phyloP scores from a whole-genome alignment of 2,329 filamentous ascomycete genomes.

The Monosporascus cannonballus region DNA sequence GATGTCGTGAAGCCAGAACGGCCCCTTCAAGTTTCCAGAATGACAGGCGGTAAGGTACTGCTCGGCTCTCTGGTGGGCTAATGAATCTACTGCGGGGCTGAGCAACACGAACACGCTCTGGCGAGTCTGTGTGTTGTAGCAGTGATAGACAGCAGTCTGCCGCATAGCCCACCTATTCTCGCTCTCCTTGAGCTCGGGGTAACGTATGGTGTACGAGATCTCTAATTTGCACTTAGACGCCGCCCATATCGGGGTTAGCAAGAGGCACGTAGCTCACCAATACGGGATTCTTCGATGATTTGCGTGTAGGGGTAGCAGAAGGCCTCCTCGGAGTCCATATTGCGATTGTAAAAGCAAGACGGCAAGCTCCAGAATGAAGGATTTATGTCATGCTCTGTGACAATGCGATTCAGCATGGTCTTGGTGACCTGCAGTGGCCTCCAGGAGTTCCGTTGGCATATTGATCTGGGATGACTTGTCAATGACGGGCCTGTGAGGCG shows the following conservation, averaged over 20 bases:
- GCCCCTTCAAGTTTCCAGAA: not conserved
- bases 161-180: conserved; percentile 20
- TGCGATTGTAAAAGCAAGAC: conserved; percentile 22
- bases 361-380: conserved; percentile 18
- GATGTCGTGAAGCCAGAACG: conserved; percentile 16
- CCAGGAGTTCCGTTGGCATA: conserved; percentile 25
- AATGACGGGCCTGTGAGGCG: not conserved
- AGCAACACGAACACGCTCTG: conserved; percentile 18
- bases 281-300: conserved; percentile 8
- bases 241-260: no score
- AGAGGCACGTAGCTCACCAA: conserved; percentile 9
- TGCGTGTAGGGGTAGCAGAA: conserved; percentile 19
- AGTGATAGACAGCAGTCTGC: conserved; percentile 22
- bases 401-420: conserved; percentile 17
- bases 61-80: conserved; percentile 11
- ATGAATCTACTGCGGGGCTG: conserved; percentile 19
- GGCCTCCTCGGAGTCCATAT: conserved; percentile 18
- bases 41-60: conserved; percentile 2
- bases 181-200: conserved; percentile 21
- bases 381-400: conserved; percentile 15
- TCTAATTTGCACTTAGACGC: conserved; percentile 10
- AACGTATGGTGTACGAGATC: conserved; percentile 21
- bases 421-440: conserved; percentile 18
- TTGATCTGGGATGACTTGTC: conserved; percentile 13
- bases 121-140: conserved; percentile 13